A percentile compares a stretch with the other conserved stretches of the same genome.
Conservation (phyloP, 495 filamentous ascomycete genomes). For the Aspergillus olivimuriae region DNA sequence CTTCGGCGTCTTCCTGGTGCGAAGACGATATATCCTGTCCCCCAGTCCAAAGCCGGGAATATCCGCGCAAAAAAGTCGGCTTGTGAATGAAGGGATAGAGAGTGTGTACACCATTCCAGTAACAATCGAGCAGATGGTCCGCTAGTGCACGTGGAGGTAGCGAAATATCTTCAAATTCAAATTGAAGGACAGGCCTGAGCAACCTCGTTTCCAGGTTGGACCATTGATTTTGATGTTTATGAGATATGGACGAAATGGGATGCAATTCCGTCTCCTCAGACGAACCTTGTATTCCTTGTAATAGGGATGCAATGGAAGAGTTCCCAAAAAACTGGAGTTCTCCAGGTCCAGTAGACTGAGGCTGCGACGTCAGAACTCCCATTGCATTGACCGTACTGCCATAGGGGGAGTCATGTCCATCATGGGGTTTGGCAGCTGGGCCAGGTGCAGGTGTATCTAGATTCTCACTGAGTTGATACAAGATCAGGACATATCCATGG, state of each 20-base stretch:
- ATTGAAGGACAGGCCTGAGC: slow-evolving; percentile 8
- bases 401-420: background rate
- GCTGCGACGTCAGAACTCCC: background rate
- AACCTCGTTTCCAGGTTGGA: too few relatives aligned
- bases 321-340: background rate
- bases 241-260: too few relatives aligned
- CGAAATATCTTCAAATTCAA: slow-evolving; percentile 25
- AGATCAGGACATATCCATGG: background rate
- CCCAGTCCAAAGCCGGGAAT: slow-evolving; percentile 33
- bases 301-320: background rate
- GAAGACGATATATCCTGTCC: slow-evolving; percentile 13
- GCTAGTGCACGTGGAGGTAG: slow-evolving; percentile 35
- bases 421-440: background rate
- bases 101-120: slow-evolving; percentile 33
- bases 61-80: slow-evolving; percentile 33
- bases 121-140: slow-evolving; percentile 35
- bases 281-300: background rate
- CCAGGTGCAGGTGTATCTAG: background rate
- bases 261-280: too few relatives aligned
- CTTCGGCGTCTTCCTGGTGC: slow-evolving; percentile 19
- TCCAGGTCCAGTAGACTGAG: background rate
- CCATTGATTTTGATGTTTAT: too few relatives aligned
- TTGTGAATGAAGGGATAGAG: slow-evolving; percentile 41
- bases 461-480: background rate
- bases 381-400: background rate